Evolutionary conservation across 139 green algal genomes (phyloP).

Genomic region (Volvox reticuliferus): DNA sequence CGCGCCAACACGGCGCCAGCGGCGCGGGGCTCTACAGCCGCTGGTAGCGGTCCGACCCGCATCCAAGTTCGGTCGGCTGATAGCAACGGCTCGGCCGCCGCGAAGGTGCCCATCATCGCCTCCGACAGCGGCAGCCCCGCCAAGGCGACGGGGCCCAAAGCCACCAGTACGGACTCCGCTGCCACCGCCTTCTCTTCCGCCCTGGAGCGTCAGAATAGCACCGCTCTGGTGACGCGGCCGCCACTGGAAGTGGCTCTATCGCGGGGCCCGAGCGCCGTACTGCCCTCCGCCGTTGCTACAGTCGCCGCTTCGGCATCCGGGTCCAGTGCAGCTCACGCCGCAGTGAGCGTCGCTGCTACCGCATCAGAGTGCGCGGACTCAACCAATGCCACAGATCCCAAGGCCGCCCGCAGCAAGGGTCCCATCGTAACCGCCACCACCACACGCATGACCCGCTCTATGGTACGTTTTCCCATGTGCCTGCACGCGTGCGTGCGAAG

Average conservation of each 20-base stretch:
- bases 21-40: neutral
- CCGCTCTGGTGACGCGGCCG: conserved; percentile 2
- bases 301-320: neutral
- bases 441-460: neutral
- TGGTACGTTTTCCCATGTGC: neutral
- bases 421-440: neutral
- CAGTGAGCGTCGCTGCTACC: neutral
- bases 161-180: no score
- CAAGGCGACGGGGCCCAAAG: no score
- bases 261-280: neutral
- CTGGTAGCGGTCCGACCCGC: neutral
- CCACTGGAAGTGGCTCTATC: conserved; percentile 21
- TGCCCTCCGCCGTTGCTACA: neutral
- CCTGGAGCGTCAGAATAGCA: conserved; percentile 27
- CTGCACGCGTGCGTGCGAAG: neutral
- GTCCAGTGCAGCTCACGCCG: neutral
- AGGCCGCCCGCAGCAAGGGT: neutral
- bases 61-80: neutral
- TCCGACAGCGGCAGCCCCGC: no score
- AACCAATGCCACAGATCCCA: no score
- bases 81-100: neutral
- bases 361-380: neutral
- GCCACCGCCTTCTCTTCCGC: neutral
- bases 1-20: neutral
- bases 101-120: neutral